Conservation (phyloP, 2,329 filamentous ascomycete genomes). For the Emericellopsis cladophorae region DNA sequence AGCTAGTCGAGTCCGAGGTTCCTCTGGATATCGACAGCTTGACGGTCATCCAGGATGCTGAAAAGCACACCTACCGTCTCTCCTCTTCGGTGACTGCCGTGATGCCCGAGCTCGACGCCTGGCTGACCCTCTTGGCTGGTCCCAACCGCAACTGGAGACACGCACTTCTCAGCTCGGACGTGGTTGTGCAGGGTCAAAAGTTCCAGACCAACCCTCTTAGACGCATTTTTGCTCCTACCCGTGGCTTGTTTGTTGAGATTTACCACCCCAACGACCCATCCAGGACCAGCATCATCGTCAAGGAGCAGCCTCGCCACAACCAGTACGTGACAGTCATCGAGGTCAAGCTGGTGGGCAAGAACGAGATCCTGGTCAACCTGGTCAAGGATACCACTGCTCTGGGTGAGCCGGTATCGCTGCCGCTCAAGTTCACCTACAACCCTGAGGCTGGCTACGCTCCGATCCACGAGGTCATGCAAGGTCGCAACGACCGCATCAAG, state of each 20-base stretch:
- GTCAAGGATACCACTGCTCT: conserved; percentile 87
- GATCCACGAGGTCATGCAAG: conserved; percentile 91
- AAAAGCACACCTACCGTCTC: conserved; percentile 76
- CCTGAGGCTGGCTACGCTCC: conserved; percentile 96
- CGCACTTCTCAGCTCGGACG: conserved; percentile 84
- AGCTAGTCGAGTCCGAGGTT: conserved; percentile 58
- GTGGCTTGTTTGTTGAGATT: conserved; percentile 85
- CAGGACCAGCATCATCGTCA: conserved; percentile 76
- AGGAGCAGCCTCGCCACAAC: conserved; percentile 75
- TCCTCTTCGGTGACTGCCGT: conserved; percentile 60
- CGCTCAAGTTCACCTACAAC: conserved; percentile 83
- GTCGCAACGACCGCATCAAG: conserved; percentile 95
- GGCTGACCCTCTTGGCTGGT: conserved; percentile 81
- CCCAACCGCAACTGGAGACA: conserved; percentile 83
- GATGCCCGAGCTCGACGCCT: conserved; percentile 69
- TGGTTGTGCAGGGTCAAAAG: conserved; percentile 88
- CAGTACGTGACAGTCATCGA: conserved; percentile 84
- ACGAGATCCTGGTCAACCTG: conserved; percentile 78
- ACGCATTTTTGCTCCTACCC: conserved; percentile 76
- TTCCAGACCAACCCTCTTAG: conserved; percentile 96
- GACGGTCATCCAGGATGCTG: conserved; percentile 62
- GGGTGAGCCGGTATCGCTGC: conserved; percentile 68
- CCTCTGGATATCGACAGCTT: conserved; percentile 66
- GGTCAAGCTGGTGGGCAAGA: conserved; percentile 60
- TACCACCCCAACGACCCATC: conserved; percentile 65